Percentiles rank a stretch among this genome's conserved stretches.
These are phyloP conservation scores for Thalassiosira livingstoniorum DNA, from an alignment of 352 stramenopile species.

Conservation along the genomic window DNA sequence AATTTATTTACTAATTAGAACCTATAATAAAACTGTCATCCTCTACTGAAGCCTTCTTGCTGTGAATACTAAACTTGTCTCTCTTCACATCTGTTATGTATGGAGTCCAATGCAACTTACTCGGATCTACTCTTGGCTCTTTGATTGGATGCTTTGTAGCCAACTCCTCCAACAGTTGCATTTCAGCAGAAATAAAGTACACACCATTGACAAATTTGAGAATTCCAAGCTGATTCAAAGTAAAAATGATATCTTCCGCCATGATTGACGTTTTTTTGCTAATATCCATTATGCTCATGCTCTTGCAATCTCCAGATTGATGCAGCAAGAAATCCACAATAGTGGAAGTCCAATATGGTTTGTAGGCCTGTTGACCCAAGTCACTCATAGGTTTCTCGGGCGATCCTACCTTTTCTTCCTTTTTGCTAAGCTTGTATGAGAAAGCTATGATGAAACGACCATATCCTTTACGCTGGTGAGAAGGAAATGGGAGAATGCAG, in stretches of 20 bases:
- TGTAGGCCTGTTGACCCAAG: slow-evolving; percentile 82
- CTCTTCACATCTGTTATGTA: slow-evolving; percentile 88
- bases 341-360: slow-evolving; percentile 86
- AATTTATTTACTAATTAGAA: slow-evolving; percentile 2
- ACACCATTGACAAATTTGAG: slow-evolving; percentile 88
- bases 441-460: slow-evolving; percentile 92
- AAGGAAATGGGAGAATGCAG: slow-evolving; percentile 92
- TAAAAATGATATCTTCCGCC: slow-evolving; percentile 90
- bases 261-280: slow-evolving; percentile 88
- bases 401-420: slow-evolving; percentile 90
- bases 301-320: slow-evolving; percentile 63
- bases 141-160: slow-evolving; percentile 89
- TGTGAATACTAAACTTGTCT: slow-evolving; percentile 90
- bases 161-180: slow-evolving; percentile 80
- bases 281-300: slow-evolving; percentile 89
- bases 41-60: slow-evolving; percentile 81
- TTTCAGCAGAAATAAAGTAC: slow-evolving; percentile 88
- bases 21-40: slow-evolving; percentile 28
- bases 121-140: slow-evolving; percentile 84
- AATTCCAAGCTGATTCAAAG: slow-evolving; percentile 86
- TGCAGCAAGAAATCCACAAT: slow-evolving; percentile 86
- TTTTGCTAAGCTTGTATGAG: slow-evolving; percentile 90
- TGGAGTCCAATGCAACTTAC: slow-evolving; percentile 88
- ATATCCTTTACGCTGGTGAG: slow-evolving; percentile 90
- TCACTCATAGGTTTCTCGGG: slow-evolving; percentile 92